Conservation (phyloP, 2,329 filamentous ascomycete species). For the Calonectria naviculata region DNA sequence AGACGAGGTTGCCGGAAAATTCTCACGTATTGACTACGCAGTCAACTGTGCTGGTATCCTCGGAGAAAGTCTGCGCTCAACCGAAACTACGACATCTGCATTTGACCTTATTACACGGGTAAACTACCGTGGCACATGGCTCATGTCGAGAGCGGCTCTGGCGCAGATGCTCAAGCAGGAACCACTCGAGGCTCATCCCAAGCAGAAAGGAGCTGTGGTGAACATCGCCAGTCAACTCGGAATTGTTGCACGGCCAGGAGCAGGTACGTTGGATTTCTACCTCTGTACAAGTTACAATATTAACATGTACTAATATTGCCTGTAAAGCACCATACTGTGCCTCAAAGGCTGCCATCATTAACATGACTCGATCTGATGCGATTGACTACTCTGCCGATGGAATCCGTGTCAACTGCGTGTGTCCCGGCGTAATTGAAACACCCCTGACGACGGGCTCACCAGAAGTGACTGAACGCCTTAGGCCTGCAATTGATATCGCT, state of each 20-base stretch:
- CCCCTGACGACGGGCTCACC: constrained; percentile 55
- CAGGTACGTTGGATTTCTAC: constrained; percentile 31
- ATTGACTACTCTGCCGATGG: constrained; percentile 63
- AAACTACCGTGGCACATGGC: constrained; percentile 65
- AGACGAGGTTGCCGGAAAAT: constrained; percentile 44
- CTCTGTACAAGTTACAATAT: not conserved
- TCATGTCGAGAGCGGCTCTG: constrained; percentile 57
- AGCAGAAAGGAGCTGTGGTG: constrained; percentile 59
- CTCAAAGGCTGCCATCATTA: constrained; percentile 68
- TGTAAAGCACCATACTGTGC: constrained; percentile 65
- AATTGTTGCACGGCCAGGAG: constrained; percentile 57
- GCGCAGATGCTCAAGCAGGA: constrained; percentile 58
- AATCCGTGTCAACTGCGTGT: constrained; percentile 67
- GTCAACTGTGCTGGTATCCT: constrained; percentile 67
- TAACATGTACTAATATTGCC: not conserved
- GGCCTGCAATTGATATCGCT: constrained; percentile 55
- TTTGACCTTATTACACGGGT: constrained; percentile 66
- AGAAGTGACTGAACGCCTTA: constrained; percentile 52
- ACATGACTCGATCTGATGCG: constrained; percentile 66
- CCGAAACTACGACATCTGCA: constrained; percentile 57
- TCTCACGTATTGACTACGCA: constrained; percentile 64
- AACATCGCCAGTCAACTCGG: constrained; percentile 65
- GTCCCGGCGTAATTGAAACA: constrained; percentile 71
- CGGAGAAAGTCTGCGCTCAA: constrained; percentile 52
- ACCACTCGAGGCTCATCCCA: constrained; percentile 51